Base-by-base conservation (phyloP, 768 basidiomycete genomes). In the Lyophyllum decastes region DNA sequence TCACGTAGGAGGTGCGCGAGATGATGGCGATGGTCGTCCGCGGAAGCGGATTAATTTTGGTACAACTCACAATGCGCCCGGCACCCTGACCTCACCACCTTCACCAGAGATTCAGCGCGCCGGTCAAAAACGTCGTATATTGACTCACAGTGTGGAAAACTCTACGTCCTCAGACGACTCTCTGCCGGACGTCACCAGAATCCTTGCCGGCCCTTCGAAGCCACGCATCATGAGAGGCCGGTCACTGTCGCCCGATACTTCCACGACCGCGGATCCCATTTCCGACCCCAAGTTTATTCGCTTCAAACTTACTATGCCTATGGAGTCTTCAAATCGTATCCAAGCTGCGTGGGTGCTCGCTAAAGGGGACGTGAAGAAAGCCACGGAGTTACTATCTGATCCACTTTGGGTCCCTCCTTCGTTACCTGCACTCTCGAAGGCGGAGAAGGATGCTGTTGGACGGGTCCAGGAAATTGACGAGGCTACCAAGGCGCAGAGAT, bases 161-260 rank as follows among this genome's bases (percentile, higher is more conserved):
- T 87, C 87, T 30, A 72, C 80, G 6, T 88, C 88, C 1, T 89
- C 88, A 25, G 90, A 91, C 25, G 89, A 92, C 51, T 88, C 85
- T 16, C 70, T 86, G 61, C 77, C 83, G 6, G 86, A 86, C 54
- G 63, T 76, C 24, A 66, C 70, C 21, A 67, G 73, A 40, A 67
- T 78, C 16, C 66, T 78, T 34, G 78, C 76, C 35, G 75, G 77
- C 33, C 67, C 82, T 21, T 78, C 78, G 7, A 79, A 75, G 57
- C 69, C 83, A n/a, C 84, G 87, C 43, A 76, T 88, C 61, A 74
- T 82, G 49, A 84, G 83, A 45, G 79, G 78, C 49, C 77, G 76
- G 19, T 79, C 69, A n/a, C 66, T 66, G 16, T 66, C 72, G 38
- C 74, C 72, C 26, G 69, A 68, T 22, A 52, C 63, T 45, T 63